A percentile compares a stretch with the other conserved stretches of the same genome.
These are phyloP conservation scores for Lepiota venenata DNA, from an alignment of 768 basidiomycete species.

Conservation along the genomic window DNA sequence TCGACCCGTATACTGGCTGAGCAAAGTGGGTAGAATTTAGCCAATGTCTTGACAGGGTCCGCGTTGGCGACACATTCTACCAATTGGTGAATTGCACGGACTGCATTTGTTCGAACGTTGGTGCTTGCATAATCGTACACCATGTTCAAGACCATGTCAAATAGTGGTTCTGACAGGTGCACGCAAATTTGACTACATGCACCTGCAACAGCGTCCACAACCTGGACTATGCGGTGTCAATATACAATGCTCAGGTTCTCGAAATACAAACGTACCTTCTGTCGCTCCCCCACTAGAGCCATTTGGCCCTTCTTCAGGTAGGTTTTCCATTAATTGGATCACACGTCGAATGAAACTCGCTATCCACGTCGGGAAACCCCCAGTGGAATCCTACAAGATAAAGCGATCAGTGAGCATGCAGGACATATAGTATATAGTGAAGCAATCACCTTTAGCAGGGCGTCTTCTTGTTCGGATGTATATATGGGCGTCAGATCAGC, in stretches of 20 bases:
- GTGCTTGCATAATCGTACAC: constrained; percentile 81
- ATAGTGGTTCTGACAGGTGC: constrained; percentile 70
- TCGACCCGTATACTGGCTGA: constrained; percentile 66
- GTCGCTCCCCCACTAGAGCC: constrained; percentile 59
- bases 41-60: constrained; percentile 71
- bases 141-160: constrained; percentile 79
- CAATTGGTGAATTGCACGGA: constrained; percentile 82
- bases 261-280: constrained; percentile 43
- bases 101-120: constrained; percentile 80
- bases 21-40: constrained; percentile 76
- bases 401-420: not conserved
- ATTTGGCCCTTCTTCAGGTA: constrained; percentile 77
- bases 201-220: constrained; percentile 73
- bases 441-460: constrained; percentile 46
- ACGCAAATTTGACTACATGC: constrained; percentile 78
- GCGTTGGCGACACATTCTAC: constrained; percentile 85
- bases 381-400: constrained; percentile 52
- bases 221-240: constrained; percentile 44
- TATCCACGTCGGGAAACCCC: constrained; percentile 79
- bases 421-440: not conserved
- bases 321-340: constrained; percentile 76
- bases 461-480: constrained; percentile 67
- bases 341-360: constrained; percentile 77
- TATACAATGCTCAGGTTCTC: not conserved
- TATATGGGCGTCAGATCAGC: constrained; percentile 37